Conservation (phyloP, 2,329 filamentous ascomycete species). For the Neonectria coccinea region DNA sequence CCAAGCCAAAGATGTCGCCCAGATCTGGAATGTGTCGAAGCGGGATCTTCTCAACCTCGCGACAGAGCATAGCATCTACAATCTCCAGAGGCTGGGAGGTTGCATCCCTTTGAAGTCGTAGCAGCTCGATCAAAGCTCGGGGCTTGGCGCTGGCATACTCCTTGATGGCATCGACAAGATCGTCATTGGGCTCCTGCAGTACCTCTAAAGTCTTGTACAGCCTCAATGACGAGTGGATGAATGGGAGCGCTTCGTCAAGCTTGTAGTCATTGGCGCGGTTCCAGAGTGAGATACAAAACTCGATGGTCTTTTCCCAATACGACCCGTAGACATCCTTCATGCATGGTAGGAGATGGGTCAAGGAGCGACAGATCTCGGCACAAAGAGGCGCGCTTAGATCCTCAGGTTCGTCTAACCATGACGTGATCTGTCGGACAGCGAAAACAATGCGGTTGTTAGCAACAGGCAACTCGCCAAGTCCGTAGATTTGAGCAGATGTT, state of each 20-base stretch:
- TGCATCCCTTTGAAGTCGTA: slow-evolving; percentile 63
- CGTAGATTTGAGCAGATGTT: slow-evolving; percentile 64
- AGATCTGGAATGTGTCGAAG: slow-evolving; percentile 71
- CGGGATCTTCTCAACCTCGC: slow-evolving; percentile 74
- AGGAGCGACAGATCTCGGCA: slow-evolving; percentile 65
- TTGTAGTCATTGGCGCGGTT: slow-evolving; percentile 56
- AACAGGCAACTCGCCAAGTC: slow-evolving; percentile 64
- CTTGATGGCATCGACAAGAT: slow-evolving; percentile 80
- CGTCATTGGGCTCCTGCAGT: slow-evolving; percentile 83
- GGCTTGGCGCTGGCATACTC: slow-evolving; percentile 68
- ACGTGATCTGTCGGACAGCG: slow-evolving; percentile 81
- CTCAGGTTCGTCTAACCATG: slow-evolving; percentile 71
- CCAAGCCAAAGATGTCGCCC: slow-evolving; percentile 77
- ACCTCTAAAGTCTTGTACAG: slow-evolving; percentile 73
- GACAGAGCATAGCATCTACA: slow-evolving; percentile 78
- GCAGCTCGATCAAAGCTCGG: slow-evolving; percentile 69
- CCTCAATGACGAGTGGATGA: slow-evolving; percentile 78
- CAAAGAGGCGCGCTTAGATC: slow-evolving; percentile 58
- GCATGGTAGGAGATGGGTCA: slow-evolving; percentile 74
- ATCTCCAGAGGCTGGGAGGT: slow-evolving; percentile 76
- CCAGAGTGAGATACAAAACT: slow-evolving; percentile 71
- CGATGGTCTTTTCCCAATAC: slow-evolving; percentile 80
- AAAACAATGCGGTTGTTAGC: slow-evolving; percentile 81
- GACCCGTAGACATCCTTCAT: slow-evolving; percentile 88
- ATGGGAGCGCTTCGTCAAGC: slow-evolving; percentile 65